These are phyloP conservation scores for Daldinia loculata DNA, from an alignment of 495 filamentous ascomycete genomes.

Conservation along the genomic window DNA sequence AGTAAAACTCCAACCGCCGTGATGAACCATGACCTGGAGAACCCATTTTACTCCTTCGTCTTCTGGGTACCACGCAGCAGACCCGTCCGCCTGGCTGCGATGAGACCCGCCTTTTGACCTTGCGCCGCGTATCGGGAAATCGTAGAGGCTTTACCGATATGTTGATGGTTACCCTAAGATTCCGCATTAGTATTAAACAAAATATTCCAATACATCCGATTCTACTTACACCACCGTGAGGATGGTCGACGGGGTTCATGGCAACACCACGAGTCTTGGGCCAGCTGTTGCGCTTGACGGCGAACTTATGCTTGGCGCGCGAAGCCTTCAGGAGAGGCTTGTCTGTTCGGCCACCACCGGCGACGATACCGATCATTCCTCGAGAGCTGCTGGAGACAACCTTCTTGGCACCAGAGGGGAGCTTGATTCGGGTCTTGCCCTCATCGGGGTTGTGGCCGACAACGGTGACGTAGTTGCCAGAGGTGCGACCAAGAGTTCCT, in stretches of 20 bases:
- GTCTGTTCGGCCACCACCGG: slow-evolving; percentile 98
- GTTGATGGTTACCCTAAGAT: slow-evolving; percentile 96
- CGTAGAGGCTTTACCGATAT: slow-evolving; percentile 99
- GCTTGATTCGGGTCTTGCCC: slow-evolving; percentile 99
- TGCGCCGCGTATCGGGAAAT: slow-evolving; percentile 96
- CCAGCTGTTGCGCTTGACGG: slow-evolving; percentile 99
- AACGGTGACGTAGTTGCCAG: slow-evolving; percentile 98
- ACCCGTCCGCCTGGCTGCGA: slow-evolving; percentile 98
- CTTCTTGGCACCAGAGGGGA: slow-evolving; percentile 99
- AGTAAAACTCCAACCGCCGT: slow-evolving; percentile 62
- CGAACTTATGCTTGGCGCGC: slow-evolving; percentile 99
- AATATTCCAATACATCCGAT: not conserved
- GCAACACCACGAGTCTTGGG: slow-evolving; percentile 99
- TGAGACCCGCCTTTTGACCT: slow-evolving; percentile 99
- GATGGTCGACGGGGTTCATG: slow-evolving; percentile 99
- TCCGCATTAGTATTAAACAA: slow-evolving; percentile 46
- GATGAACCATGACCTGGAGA: slow-evolving; percentile 58
- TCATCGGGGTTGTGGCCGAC: slow-evolving; percentile 99
- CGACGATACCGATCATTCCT: slow-evolving; percentile 99
- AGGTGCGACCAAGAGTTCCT: slow-evolving; percentile 93
- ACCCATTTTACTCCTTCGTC: slow-evolving; percentile 84
- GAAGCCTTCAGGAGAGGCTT: slow-evolving; percentile 99
- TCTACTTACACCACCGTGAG: slow-evolving; percentile 81
- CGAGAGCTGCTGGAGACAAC: slow-evolving; percentile 87
- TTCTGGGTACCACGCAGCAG: slow-evolving; percentile 99